A percentile compares a stretch with the other conserved stretches of the same genome.
phyloP scores from a whole-genome alignment of 2,329 filamentous ascomycete species.

The Colletotrichum acutatum region DNA sequence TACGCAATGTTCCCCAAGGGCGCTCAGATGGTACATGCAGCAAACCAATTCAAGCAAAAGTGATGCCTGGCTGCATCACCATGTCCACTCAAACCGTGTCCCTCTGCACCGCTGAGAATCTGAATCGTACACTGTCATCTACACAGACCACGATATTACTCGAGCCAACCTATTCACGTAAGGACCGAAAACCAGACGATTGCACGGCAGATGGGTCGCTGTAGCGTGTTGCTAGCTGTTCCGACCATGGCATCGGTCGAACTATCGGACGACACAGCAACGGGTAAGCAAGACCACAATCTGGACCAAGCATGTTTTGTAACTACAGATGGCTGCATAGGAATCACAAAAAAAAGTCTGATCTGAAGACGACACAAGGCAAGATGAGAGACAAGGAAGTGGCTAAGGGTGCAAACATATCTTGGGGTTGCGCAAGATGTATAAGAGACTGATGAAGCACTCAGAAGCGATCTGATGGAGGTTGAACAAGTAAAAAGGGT shows the following conservation, averaged over 20 bases:
- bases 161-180: neutral
- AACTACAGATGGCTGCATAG: neutral
- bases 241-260: conserved; percentile 1
- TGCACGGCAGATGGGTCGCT: neutral
- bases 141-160: neutral
- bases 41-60: neutral
- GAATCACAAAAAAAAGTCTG: neutral
- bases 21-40: neutral
- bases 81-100: neutral
- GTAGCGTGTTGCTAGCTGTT: neutral
- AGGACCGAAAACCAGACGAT: conserved; percentile 19
- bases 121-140: neutral
- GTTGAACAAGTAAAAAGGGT: neutral
- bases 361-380: neutral
- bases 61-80: neutral
- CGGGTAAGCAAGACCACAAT: neutral
- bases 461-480: neutral
- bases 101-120: neutral
- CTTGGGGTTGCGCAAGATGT: neutral
- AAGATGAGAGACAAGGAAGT: neutral
- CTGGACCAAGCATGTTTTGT: neutral
- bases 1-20: neutral
- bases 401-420: neutral
- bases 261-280: conserved; percentile 5
- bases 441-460: neutral